Conservation (phyloP, 2,329 filamentous ascomycete species). For the Fulvia fulva region DNA sequence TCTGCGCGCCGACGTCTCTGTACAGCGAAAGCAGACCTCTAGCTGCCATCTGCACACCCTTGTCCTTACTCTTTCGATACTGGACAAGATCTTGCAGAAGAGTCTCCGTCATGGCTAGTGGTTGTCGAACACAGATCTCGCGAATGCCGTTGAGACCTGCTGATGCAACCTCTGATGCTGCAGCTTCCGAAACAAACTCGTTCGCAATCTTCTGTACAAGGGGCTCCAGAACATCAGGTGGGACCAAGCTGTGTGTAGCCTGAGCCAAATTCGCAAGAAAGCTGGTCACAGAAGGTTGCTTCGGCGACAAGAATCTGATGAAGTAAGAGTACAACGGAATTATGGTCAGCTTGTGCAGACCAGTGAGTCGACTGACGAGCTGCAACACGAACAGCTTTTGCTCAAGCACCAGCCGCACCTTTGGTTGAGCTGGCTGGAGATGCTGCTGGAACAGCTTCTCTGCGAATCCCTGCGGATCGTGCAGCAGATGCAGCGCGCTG, state of each 20-base stretch:
- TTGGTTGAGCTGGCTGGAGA: constrained; percentile 67
- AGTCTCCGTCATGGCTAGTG: constrained; percentile 92
- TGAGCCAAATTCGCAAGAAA: constrained; percentile 91
- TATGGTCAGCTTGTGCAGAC: constrained; percentile 86
- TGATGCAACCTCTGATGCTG: constrained; percentile 83
- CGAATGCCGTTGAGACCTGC: constrained; percentile 92
- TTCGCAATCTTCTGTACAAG: constrained; percentile 94
- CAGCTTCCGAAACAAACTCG: constrained; percentile 94
- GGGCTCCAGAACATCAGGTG: constrained; percentile 86
- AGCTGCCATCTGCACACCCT: constrained; percentile 98
- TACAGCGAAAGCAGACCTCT: constrained; percentile 88
- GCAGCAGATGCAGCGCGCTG: constrained; percentile 86
- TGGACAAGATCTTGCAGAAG: constrained; percentile 93
- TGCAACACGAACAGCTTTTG: constrained; percentile 88
- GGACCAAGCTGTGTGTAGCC: constrained; percentile 84
- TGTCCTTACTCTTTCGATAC: constrained; percentile 96
- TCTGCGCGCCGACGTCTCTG: constrained; percentile 82
- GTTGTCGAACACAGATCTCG: constrained; percentile 88
- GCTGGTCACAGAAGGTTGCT: constrained; percentile 84
- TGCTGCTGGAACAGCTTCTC: constrained; percentile 89
- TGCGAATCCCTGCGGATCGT: constrained; percentile 91
- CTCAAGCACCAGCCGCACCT: constrained; percentile 79
- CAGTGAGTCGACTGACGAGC: constrained; percentile 83
- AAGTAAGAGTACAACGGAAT: constrained; percentile 95
- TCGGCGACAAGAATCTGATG: constrained; percentile 80